phyloP scores from a whole-genome alignment of 805 yeast species.

The Wickerhamiella alocasiicola region DNA sequence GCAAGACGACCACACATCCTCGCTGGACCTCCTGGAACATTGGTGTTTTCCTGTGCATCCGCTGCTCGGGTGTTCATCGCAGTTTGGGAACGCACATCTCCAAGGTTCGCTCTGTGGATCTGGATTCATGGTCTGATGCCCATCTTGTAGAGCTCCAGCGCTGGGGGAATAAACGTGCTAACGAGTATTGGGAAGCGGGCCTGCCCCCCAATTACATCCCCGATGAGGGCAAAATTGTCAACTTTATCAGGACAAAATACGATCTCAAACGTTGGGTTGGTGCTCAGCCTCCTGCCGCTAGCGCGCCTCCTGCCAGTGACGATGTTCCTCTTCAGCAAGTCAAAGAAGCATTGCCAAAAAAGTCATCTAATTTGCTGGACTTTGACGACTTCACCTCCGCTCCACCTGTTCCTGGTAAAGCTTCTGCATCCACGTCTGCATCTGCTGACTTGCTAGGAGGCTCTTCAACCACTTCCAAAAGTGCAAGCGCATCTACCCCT shows the following conservation, averaged over 20 bases:
- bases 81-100: conserved; percentile 93
- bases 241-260: conserved; percentile 84
- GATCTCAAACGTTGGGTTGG: conserved; percentile 81
- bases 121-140: conserved; percentile 94
- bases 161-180: conserved; percentile 80
- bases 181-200: conserved; percentile 71
- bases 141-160: conserved; percentile 68
- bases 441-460: background rate
- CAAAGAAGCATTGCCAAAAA: background rate
- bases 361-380: conserved; percentile 15
- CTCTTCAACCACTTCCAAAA: background rate
- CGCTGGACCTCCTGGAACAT: conserved; percentile 97
- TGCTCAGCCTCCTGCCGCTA: conserved; percentile 37
- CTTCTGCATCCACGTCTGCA: conserved; percentile 8
- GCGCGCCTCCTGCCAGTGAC: conserved; percentile 16
- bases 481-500: background rate
- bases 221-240: conserved; percentile 72
- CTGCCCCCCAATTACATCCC: conserved; percentile 63
- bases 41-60: conserved; percentile 82
- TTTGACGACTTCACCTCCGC: conserved; percentile 15
- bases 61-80: conserved; percentile 90
- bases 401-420: conserved; percentile 9
- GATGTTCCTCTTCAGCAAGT: conserved; percentile 11
- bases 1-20: conserved; percentile 81
- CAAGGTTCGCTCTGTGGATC: conserved; percentile 82